Evolutionary conservation across 768 basidiomycete genomes (phyloP).

Genomic region (Mycena filopes): DNA sequence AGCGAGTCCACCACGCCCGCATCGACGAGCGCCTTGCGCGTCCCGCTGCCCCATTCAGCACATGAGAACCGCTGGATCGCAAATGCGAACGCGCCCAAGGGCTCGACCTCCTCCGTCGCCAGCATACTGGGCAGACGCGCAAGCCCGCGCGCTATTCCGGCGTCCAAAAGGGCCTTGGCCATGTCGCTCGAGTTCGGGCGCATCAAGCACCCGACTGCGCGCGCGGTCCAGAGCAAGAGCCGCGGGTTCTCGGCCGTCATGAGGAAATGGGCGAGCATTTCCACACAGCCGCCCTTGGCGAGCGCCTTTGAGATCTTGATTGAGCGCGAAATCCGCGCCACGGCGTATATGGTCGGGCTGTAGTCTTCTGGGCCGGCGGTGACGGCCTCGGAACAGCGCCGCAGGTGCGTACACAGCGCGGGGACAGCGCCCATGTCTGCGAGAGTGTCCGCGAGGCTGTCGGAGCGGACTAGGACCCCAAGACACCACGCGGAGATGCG

Average conservation of each 20-base stretch:
- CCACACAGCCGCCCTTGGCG: constrained; percentile 35
- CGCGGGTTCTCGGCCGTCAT: constrained; percentile 32
- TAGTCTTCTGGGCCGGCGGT: constrained; percentile 33
- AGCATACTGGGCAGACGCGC: constrained; percentile 40
- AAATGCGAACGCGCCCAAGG: constrained; percentile 39
- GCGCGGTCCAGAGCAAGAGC: constrained; percentile 36
- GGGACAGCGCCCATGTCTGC: constrained; percentile 29
- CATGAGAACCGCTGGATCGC: constrained; percentile 40
- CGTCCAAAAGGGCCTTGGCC: constrained; percentile 38
- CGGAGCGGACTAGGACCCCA: constrained; percentile 35
- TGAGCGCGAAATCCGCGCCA: constrained; percentile 39
- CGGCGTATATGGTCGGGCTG: constrained; percentile 35
- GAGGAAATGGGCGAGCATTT: constrained; percentile 34
- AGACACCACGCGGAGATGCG: constrained; percentile 39
- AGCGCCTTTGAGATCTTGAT: constrained; percentile 41
- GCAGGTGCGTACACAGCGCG: constrained; percentile 35
- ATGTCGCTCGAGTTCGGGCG: constrained; percentile 41
- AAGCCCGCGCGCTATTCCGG: constrained; percentile 38
- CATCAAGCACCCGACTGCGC: constrained; percentile 41
- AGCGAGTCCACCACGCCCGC: constrained; percentile 42
- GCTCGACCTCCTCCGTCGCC: constrained; percentile 37
- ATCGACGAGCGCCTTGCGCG: constrained; percentile 38
- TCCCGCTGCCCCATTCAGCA: constrained; percentile 41
- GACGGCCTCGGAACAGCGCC: constrained; percentile 23
- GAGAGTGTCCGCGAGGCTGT: constrained; percentile 37